These are phyloP conservation scores for Vachellia pachyceras DNA, from an alignment of 306 rosid species.

Conservation along the genomic window DNA sequence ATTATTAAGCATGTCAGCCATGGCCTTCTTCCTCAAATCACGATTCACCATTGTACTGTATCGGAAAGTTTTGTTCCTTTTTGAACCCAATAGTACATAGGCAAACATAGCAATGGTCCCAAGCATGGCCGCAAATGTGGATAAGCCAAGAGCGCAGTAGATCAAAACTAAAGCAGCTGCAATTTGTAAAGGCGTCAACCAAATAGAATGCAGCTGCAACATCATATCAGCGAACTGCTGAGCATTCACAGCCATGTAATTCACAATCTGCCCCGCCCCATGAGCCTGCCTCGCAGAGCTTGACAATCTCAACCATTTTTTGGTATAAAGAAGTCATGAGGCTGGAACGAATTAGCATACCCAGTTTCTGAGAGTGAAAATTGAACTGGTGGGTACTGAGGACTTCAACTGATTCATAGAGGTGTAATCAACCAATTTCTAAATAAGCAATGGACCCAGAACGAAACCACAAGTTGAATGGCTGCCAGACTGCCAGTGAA, in stretches of 20 bases:
- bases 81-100: neutral
- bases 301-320: neutral
- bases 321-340: neutral
- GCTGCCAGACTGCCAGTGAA: neutral
- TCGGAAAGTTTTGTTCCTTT: neutral
- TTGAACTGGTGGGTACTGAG: neutral
- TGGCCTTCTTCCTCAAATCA: neutral
- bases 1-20: neutral
- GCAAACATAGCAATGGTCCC: neutral
- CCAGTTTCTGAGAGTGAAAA: neutral
- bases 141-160: neutral
- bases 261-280: conserved; percentile 9
- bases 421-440: neutral
- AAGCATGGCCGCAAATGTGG: neutral
- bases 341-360: conserved; percentile 4
- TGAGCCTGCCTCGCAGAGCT: neutral
- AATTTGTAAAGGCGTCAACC: neutral
- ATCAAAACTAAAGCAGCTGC: neutral
- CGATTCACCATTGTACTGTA: neutral
- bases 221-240: neutral
- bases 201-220: neutral
- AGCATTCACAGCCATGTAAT: conserved; percentile 3
- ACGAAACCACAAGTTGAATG: neutral
- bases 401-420: neutral
- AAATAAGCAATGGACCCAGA: neutral